Percentiles rank a stretch among this genome's conserved stretches.
Evolutionary conservation across 2,329 filamentous ascomycete species (phyloP).

Genomic region (Seiridium unicorne): DNA sequence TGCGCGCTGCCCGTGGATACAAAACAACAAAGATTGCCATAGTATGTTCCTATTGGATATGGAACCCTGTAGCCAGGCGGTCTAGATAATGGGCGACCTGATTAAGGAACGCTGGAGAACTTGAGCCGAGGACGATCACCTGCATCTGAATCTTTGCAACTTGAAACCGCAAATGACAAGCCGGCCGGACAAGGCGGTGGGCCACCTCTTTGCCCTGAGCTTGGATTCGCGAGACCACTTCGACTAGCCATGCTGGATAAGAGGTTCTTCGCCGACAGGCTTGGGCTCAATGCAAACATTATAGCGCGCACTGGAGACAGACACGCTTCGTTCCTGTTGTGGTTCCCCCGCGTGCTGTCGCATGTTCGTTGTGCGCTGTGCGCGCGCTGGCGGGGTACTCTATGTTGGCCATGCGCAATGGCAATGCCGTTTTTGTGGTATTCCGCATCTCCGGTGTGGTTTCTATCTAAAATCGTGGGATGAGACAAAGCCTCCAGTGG

Average conservation of each 20-base stretch:
- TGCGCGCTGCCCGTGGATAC: background rate
- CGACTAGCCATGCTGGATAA: background rate
- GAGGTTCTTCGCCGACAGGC: background rate
- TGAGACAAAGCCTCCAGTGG: no score
- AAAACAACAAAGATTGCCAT: constrained; percentile 3
- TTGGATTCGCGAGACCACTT: background rate
- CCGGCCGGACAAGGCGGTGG: background rate
- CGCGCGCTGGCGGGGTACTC: background rate
- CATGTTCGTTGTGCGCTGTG: background rate
- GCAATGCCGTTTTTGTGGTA: background rate
- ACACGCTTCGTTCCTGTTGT: no score
- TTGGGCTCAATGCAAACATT: background rate
- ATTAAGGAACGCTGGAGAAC: constrained; percentile 2
- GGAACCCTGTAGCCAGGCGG: constrained; percentile 3
- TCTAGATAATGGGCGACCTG: constrained; percentile 10
- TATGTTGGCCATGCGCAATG: background rate
- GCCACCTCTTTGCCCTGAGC: background rate
- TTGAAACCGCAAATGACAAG: constrained; percentile 4
- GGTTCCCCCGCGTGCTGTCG: no score
- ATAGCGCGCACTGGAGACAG: background rate
- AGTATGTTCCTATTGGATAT: constrained; percentile 10
- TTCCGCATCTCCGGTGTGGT: no score
- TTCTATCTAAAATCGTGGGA: no score
- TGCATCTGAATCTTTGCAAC: constrained; percentile 9
- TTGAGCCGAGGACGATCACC: constrained; percentile 7